Evolutionary conservation across 2,329 filamentous ascomycete genomes (phyloP), one percentile per base, ranked within the genome.

Genomic region (Penicillium fuscoglaucum): DNA sequence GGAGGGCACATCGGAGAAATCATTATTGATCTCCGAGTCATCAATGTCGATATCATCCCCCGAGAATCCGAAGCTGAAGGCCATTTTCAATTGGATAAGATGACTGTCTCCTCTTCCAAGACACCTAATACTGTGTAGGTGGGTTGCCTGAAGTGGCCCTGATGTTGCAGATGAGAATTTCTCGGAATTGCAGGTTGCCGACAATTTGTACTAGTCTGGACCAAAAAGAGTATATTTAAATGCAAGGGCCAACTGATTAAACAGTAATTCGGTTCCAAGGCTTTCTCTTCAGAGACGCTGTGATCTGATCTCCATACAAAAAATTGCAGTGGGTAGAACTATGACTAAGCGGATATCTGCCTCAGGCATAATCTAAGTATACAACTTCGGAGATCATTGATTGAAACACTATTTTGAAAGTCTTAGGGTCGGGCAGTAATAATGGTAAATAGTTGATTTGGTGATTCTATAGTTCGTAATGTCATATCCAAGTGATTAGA

Each of bases 31-130:
- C 28, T 72, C 70, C 57, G 63, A 67, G 28, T 74, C 72, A 55
- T 81, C 80, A 28, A 76, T 73, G 52, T 84, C 82, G 70, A 84
- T 84, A 65, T 86, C 84, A 59, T 86, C 83, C 21, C 82, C 82
- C 0, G 80, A 78, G 65, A 87, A 87, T 19, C 82, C 82, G 61
- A 87, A 87, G 57, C 80, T 81, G 69, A 87, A 75, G 6, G 70
- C 62, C 70, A 74, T 74, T 39, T 21, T 63, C 47, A 15, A 10
- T 17, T 24, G 19, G 8, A 28, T 26, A 13, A 35, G 24, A 35
- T 21, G 46, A 2, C 17, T 24, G 35, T 35, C 41, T 37, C 13
- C 29, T 35, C 47, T 52, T 50, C 33, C 41, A 46, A 43, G 49
- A 35, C 31, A 46, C 43, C 21, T 37, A 26, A 17, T 43, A 33